Evolutionary conservation across 2,329 filamentous ascomycete species (phyloP).

Genomic region (Claviceps arundinis): DNA sequence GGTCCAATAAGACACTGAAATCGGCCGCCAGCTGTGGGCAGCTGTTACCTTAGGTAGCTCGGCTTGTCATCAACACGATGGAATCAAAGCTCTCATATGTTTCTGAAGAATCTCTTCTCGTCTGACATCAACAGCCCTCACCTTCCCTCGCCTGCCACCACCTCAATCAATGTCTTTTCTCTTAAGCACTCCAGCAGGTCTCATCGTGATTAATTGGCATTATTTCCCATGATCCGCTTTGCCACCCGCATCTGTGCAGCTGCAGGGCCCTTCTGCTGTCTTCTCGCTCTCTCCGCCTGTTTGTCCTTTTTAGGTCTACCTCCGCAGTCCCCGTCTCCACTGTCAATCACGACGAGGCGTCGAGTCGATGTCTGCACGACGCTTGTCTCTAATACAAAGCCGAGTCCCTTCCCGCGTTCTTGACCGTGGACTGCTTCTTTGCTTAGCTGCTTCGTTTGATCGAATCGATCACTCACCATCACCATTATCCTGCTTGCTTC

Average conservation of each 20-base stretch:
- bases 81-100: not conserved
- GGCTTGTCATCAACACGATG: not conserved
- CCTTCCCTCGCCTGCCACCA: not conserved
- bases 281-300: not conserved
- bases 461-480: not conserved
- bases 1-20: not conserved
- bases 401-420: not conserved
- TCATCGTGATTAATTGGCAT: conserved; percentile 1
- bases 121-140: not conserved
- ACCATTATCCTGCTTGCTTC: not conserved
- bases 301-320: not conserved
- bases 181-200: not conserved
- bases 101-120: not conserved
- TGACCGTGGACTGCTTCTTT: not conserved
- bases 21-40: not conserved
- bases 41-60: not conserved
- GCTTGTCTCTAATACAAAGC: not conserved
- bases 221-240: not conserved
- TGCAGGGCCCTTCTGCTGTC: not conserved
- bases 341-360: not conserved
- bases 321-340: not conserved
- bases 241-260: not conserved
- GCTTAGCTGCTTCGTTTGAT: not conserved
- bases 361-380: not conserved
- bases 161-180: conserved; percentile 1